A percentile compares a stretch with the other conserved stretches of the same genome.
Evolutionary conservation across 345 rosid genomes (phyloP).

Genomic region (Eucalyptus cloeziana): DNA sequence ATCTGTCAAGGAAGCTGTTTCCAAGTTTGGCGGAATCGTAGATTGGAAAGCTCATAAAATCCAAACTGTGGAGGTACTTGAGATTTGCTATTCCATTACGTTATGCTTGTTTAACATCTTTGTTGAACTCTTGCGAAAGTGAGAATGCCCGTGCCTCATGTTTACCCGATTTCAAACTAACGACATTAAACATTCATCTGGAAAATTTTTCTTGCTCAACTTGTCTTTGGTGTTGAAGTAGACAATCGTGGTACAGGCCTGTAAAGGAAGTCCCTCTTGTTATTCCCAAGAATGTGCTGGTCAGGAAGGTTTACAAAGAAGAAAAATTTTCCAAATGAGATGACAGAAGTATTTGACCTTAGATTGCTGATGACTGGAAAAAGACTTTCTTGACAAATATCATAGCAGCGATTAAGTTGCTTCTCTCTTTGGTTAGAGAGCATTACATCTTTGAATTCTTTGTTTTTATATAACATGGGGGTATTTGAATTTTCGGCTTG

Average conservation of each 20-base stretch:
- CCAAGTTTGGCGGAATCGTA: slow-evolving; percentile 89
- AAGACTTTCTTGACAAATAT: background rate
- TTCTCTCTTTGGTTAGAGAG: background rate
- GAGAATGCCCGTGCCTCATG: background rate
- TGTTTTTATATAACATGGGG: background rate
- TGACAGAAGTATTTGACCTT: background rate
- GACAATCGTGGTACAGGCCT: background rate
- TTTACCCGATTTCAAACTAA: background rate
- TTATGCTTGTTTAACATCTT: background rate
- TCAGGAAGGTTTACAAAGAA: background rate
- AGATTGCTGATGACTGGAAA: background rate
- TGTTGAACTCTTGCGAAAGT: background rate
- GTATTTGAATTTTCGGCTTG: background rate
- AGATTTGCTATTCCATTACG: background rate
- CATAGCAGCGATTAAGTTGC: background rate
- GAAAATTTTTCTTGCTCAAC: background rate
- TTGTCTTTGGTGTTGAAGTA: background rate
- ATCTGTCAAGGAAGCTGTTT: slow-evolving; percentile 92
- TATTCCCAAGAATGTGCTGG: background rate
- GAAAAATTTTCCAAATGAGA: background rate
- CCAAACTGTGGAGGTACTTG: slow-evolving; percentile 68
- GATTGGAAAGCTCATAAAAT: slow-evolving; percentile 95
- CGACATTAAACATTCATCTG: background rate
- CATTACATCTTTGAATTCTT: background rate
- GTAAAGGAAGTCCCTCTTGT: background rate